These are phyloP conservation scores for Spergularia marina DNA, from an alignment of 148 eudicot genomes.

Conservation along the genomic window DNA sequence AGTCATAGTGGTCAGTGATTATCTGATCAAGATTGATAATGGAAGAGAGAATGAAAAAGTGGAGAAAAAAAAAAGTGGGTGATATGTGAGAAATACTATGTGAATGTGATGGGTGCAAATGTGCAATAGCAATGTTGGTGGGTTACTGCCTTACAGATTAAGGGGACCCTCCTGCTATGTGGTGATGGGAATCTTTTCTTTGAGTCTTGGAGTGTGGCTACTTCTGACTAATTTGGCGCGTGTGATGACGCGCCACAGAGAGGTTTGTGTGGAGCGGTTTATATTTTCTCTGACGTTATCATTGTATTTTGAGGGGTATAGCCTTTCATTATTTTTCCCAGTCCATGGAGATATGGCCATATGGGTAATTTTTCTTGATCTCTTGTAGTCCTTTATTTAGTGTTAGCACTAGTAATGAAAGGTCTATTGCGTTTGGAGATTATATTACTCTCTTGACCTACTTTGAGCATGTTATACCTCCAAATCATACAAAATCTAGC, in stretches of 20 bases:
- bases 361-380: too few relatives aligned
- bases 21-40: slow-evolving; percentile 18
- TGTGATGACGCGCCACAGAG: too few relatives aligned
- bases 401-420: slow-evolving; percentile 4
- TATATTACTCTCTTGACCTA: neutral
- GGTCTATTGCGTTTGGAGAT: neutral
- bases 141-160: slow-evolving; percentile 6
- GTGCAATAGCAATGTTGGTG: neutral
- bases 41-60: slow-evolving; percentile 1
- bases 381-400: too few relatives aligned
- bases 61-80: neutral
- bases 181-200: neutral
- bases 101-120: slow-evolving; percentile 17
- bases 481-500: too few relatives aligned
- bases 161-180: slow-evolving; percentile 14
- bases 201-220: neutral
- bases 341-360: neutral
- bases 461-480: neutral
- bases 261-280: too few relatives aligned
- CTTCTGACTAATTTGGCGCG: slow-evolving; percentile 15
- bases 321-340: slow-evolving; percentile 4
- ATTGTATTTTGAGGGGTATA: slow-evolving; percentile 6
- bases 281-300: too few relatives aligned
- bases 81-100: neutral
- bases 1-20: neutral